Evolutionary conservation across 306 rosid species (phyloP).

Genomic region (Hippophae tibetana): DNA sequence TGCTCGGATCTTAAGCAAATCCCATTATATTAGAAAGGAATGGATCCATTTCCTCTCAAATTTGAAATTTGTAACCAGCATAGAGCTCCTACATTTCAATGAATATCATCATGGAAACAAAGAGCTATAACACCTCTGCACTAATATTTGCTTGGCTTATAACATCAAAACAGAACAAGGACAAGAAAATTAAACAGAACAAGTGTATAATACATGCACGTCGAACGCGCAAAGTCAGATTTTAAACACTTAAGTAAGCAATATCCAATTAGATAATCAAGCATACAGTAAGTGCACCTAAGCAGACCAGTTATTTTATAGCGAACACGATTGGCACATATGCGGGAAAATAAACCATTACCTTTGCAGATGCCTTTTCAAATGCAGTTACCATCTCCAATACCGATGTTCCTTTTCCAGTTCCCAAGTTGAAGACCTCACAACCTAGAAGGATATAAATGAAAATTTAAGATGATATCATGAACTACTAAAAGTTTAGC

Average conservation of each 20-base stretch:
- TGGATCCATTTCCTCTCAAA: not conserved
- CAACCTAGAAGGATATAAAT: conserved; percentile 46
- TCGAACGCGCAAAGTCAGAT: not conserved
- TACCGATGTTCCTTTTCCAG: conserved; percentile 96
- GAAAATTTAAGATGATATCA: not conserved
- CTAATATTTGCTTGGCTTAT: not conserved
- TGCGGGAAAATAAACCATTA: conserved; percentile 13
- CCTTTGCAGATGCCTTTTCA: conserved; percentile 92
- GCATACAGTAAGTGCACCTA: not conserved
- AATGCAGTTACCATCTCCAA: conserved; percentile 90
- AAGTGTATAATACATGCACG: not conserved
- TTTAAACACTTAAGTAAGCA: too few relatives aligned
- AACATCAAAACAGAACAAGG: not conserved
- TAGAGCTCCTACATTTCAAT: not conserved
- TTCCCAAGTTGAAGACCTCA: conserved; percentile 92
- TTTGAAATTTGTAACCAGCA: not conserved
- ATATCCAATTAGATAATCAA: not conserved
- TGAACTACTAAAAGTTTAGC: not conserved
- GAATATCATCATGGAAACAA: not conserved
- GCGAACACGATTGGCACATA: not conserved
- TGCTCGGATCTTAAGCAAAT: not conserved
- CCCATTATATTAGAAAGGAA: not conserved
- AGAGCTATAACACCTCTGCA: not conserved
- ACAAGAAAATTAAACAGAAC: not conserved
- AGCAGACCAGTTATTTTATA: not conserved